phyloP scores from a whole-genome alignment of 2,329 filamentous ascomycete genomes.

The Graphium sp. region DNA sequence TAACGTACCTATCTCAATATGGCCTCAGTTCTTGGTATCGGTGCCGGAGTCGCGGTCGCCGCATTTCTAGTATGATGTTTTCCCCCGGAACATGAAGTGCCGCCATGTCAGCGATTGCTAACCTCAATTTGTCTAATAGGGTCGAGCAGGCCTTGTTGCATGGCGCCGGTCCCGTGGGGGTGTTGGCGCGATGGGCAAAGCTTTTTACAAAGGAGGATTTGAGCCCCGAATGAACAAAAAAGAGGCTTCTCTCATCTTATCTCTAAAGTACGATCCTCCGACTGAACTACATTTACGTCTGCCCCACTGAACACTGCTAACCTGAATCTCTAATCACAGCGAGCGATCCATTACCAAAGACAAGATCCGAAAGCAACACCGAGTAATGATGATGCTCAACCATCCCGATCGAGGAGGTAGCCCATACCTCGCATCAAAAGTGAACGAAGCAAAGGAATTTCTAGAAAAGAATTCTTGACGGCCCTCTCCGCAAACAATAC shows the following conservation, averaged over 20 bases:
- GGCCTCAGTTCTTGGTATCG: conserved; percentile 26
- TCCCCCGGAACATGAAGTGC: too few relatives aligned
- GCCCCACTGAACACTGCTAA: background rate
- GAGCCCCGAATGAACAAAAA: conserved; percentile 85
- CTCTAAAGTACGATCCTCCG: conserved; percentile 53
- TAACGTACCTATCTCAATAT: too few relatives aligned
- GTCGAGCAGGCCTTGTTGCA: conserved; percentile 81
- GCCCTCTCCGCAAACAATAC: background rate
- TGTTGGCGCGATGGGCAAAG: conserved; percentile 66
- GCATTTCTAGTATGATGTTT: conserved; percentile 27
- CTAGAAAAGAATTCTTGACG: conserved; percentile 52
- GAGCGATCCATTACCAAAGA: conserved; percentile 82
- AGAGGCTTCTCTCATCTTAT: conserved; percentile 81
- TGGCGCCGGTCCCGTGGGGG: conserved; percentile 67
- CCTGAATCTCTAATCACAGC: conserved; percentile 23
- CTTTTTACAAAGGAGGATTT: conserved; percentile 98
- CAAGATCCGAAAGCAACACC: conserved; percentile 87
- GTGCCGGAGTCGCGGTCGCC: conserved; percentile 29
- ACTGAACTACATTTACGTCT: background rate
- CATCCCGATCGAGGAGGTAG: conserved; percentile 95
- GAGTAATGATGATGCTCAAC: conserved; percentile 91
- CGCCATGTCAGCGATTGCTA: conserved; percentile 3
- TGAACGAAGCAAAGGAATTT: conserved; percentile 96
- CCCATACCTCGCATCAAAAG: conserved; percentile 90
- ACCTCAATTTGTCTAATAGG: conserved; percentile 31